Evolutionary conservation across 305 asterid genomes (phyloP), one percentile per base, ranked within the genome.

Genomic region (Plantago coronopus): DNA sequence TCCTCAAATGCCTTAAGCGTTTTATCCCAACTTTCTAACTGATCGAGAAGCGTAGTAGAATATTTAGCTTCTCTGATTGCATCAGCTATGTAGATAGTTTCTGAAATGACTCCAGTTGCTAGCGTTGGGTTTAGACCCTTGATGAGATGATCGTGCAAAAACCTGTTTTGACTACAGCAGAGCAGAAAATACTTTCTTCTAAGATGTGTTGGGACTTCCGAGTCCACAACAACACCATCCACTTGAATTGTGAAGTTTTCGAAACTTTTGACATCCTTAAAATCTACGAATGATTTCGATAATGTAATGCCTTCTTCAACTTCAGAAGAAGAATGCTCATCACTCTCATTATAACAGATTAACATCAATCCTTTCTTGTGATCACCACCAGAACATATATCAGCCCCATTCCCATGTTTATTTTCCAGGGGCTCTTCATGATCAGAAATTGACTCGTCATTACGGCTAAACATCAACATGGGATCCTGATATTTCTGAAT

Each of bases 81-180:
- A 59, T 83, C 90, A 2, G 97, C 85, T 48, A 85, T 80, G 76
- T 74, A 81, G 46, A 83, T 61, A 0, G 76, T 81, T 57, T 87
- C 97, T 0, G 71, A 61, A 4, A 87, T 83, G 44, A 85, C 68
- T 1, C 87, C 95, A 2, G 77, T 75, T 15, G 65, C 82, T 21
- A 87, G 63, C 57, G 78, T 74, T 37, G 61, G 63, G 71, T 81
- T 82, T 1, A 86, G 81, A 23, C 86, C 94, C 47, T 15, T 15
- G 46, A 78, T 17, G 17, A 89, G 66, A 59, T 74, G 65, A 5
- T 70, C 77, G 6, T 89, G 97, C 27, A 89, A 85, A 63, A 74
- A 83, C 17, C 48, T 72, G 1, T 66, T 75, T 60, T 84, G 90
- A 49, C 79, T 71, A 63, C 60, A 17, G 68, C 97, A 89, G 1